Evolutionary conservation across 148 eudicot genomes (phyloP), one percentile per base, ranked within the genome.

Genomic region (Fagopyrum homotropicum): DNA sequence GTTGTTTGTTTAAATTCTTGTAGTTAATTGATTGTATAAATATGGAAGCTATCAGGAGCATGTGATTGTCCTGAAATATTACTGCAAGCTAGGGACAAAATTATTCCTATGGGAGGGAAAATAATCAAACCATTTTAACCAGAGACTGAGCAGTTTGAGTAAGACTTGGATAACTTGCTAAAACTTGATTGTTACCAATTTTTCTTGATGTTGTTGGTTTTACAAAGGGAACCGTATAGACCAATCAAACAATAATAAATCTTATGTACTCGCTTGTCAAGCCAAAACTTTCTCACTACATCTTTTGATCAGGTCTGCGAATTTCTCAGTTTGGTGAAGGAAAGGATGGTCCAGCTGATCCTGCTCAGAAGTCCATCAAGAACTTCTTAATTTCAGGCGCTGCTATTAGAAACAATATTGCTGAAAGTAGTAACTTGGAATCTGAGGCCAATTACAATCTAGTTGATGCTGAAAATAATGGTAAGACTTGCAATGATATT

Each of bases 311-410:
- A 95, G 98, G 98, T 72, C 82, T 95, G 73, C 89, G 98, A 72
- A 84, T 95, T 80, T 95, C 98, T 76, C 96, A 95, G 59, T 90
- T 95, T 80, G 79, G 75, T 30, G 97, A 89, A 77, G 96, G 89
- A 70, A 83, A 79, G 55, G 79, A 69, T 80, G 89, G 87, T 55
- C 84, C 82, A 45, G 70, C 83, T 78, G 97, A 94, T 80, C 98
- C 93, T 35, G 83, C 85, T 52, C 98, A 95, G 76, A 92, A 84
- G 81, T 90, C 98, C 73, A 96, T 95, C 61, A 83, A 84, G 79
- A 85, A 86, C 83, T 95, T 92, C 72, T 48, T 90, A 48, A 69
- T 81, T 43, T 73, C 84, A 26, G 83, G 86, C 59, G 86, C 82
- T 81, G 66, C 84, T 76, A 76, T 78, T 35, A 76, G 70, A 76